Base-by-base conservation (phyloP, 129 eudicot species). In the Glebionis coronaria region DNA sequence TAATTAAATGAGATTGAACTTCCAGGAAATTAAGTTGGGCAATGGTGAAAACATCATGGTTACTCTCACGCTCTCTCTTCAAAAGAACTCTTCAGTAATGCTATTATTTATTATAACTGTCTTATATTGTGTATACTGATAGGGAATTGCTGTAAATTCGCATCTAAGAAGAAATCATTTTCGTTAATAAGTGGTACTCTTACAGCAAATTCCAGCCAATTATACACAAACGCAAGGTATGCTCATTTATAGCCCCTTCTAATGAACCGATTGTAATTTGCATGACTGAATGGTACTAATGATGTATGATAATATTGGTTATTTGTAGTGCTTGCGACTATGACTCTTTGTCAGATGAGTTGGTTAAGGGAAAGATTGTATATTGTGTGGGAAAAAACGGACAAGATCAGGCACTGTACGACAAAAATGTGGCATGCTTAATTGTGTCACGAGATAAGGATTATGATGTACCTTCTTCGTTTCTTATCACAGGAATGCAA, bases 101-200 rank as follows among this genome's bases (percentile, higher is more conserved):
- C 28, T 56, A 46, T 56, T 42, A 56, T 57, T 51, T 49, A 31
- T 47, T 28, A 62, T 72, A 57, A 63, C 60, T 16, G 4, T 55
- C 11, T 12, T 3, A 53, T 51, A 20, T 72, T 11, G 20, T 73
- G 55, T 70, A 50, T 69, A 6, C 15, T 47, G 61, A 28, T 60
- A 91, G 98, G 97, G 98, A 49, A 71, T 71, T 63, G 72, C 95
- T 14, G 70, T 91, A 10, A 88, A 91, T 73, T 83, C 96, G 38
- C 76, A 15, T 73, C 86, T 0, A 79, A 62, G 64, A 83, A 85
- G 63, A 31, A 45, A 38, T 58, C 81, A 85, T 85, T 77, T 60
- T 83, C 91, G 50, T 44, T 91, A 73, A 85, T 84, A 19, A 88
- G 78, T 31, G 93, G 90, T 68, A 68, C 73, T 4, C 79, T n/a